phyloP scores from a whole-genome alignment of 2,329 filamentous ascomycete species.

The Calonectria montana region DNA sequence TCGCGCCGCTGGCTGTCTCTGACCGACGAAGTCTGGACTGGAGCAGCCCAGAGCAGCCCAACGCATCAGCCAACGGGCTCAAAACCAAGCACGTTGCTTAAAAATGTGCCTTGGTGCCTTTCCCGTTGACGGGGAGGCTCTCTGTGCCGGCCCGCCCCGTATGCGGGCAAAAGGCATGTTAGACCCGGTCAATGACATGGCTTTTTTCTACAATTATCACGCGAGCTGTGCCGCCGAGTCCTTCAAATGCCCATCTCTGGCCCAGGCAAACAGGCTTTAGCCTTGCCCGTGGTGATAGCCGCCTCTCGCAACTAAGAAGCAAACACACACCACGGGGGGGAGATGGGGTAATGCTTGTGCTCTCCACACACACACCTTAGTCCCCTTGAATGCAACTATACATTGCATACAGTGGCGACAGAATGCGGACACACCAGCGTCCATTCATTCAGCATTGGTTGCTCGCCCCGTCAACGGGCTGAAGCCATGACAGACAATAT shows the following conservation, averaged over 20 bases:
- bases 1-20: not conserved
- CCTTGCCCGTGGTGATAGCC: not conserved
- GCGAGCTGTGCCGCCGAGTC: not conserved
- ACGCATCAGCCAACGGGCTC: not conserved
- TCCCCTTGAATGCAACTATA: not conserved
- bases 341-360: not conserved
- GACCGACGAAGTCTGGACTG: not conserved
- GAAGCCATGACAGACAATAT: not conserved
- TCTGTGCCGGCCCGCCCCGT: not conserved
- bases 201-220: not conserved
- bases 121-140: not conserved
- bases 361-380: not conserved
- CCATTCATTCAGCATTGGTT: not conserved
- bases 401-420: not conserved
- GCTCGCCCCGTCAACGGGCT: not conserved
- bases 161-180: not conserved
- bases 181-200: slow-evolving; percentile 6
- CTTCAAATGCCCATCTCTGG: not conserved
- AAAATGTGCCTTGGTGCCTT: not conserved
- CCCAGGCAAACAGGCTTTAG: not conserved
- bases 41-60: not conserved
- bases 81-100: not conserved
- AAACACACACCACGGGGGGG: not conserved
- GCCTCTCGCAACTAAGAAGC: not conserved
- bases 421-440: not conserved